Percentiles rank a stretch among this genome's conserved stretches.
phyloP scores from a whole-genome alignment of 2,329 filamentous ascomycete genomes.

The Microdochium bolleyi region DNA sequence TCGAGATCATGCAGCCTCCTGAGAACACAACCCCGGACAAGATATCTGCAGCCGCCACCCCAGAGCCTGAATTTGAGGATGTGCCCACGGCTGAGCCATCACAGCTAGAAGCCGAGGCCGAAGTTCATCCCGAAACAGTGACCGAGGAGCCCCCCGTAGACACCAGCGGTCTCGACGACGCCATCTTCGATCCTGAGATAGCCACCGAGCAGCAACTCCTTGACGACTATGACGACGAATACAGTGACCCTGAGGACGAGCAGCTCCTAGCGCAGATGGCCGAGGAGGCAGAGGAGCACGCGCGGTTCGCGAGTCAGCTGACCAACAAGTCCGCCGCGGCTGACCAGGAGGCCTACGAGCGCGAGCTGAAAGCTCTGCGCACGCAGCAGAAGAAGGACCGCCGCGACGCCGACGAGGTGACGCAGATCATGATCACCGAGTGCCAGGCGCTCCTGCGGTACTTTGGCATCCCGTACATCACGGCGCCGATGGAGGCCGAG shows the following conservation, averaged over 20 bases:
- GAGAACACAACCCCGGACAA: slow-evolving; percentile 9
- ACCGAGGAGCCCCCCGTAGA: slow-evolving; percentile 8
- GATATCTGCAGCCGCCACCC: slow-evolving; percentile 3
- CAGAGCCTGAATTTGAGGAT: slow-evolving; percentile 15
- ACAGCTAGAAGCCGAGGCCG: slow-evolving; percentile 9
- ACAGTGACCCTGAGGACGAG: slow-evolving; percentile 86
- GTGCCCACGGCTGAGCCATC: slow-evolving; percentile 5
- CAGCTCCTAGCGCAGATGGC: slow-evolving; percentile 81
- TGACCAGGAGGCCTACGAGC: slow-evolving; percentile 74
- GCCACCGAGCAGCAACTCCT: slow-evolving; percentile 30
- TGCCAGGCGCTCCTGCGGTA: slow-evolving; percentile 84
- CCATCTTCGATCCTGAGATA: slow-evolving; percentile 7
- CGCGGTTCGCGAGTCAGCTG: slow-evolving; percentile 80
- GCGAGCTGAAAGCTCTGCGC: slow-evolving; percentile 77
- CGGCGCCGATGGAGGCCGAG: slow-evolving; percentile 97
- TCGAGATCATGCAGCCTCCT: slow-evolving; percentile 17
- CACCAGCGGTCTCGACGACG: slow-evolving; percentile 6
- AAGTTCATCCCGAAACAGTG: neutral
- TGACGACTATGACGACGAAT: slow-evolving; percentile 62
- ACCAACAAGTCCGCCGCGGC: slow-evolving; percentile 67
- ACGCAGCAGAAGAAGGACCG: slow-evolving; percentile 96
- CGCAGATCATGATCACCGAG: slow-evolving; percentile 90
- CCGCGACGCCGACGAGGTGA: slow-evolving; percentile 93
- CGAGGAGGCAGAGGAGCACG: slow-evolving; percentile 87
- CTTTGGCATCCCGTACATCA: slow-evolving; percentile 94